Base-by-base conservation (phyloP, 2,329 filamentous ascomycete species). In the Chrysosphaeria jannelii region DNA sequence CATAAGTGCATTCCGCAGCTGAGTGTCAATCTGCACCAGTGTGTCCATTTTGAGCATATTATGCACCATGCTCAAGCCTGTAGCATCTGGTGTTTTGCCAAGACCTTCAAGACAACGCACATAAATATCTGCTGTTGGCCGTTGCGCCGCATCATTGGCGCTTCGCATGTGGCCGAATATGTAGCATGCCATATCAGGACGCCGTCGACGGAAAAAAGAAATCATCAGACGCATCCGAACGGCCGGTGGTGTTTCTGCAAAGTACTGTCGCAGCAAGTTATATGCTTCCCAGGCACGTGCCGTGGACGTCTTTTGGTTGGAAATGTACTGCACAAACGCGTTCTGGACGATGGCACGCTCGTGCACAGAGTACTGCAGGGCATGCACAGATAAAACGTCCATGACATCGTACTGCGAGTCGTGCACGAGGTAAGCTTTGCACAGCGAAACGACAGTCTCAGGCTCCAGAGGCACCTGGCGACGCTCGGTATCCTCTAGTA, bases 81-180 rank as follows among this genome's bases (percentile, higher is more conserved):
- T 63, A 2, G 21, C 20, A 28, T 30, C 27, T 4, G 31, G 31
- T 7, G 10, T 15, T n/a, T 43, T 41, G 4, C 67, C 66, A 13
- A 90, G 57, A 3, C 76, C 74, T 28, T 72, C 59, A 27, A 93
- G 68, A 30, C 67, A 79, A 16, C 54, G 47, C 4, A 74, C 56
- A 38, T 97, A 97, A 5, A 70, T 71, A 21, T 74, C 64, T 7
- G 58, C 43, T 3, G 53, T 66, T 0, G 85, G 76, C 1, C 69
- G 60, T 12, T 61, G 57, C 2, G 48, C 45, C 3, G 47, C 46
- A 27, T 66, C 59, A 13, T 56, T 51, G 31, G 78, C 67, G 23
- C 69, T 57, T n/a, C 78, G 70, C 79, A 93, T 93, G 39, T 91
- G 75, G 9, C 72, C 72, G 42, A 97, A 91, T 16, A 89, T 64